Base-by-base conservation (phyloP, 2,329 filamentous ascomycete genomes). In the Fusarium sp. region DNA sequence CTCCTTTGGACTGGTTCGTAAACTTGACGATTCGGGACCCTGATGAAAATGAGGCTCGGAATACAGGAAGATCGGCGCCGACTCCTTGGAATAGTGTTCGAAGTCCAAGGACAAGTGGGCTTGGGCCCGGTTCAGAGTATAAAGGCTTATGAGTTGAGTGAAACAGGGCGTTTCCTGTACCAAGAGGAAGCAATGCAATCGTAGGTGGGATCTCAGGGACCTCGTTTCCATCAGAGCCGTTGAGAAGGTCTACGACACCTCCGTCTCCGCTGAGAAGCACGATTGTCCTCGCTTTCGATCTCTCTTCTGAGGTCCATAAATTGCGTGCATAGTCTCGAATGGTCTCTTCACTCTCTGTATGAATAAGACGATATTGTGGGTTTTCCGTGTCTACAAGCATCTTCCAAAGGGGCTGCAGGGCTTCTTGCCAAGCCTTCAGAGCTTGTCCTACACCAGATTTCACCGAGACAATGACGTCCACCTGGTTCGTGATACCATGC, bases 251-350 rank as follows among this genome's bases (percentile, higher is more conserved):
- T 20, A 94, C 87, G 4, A 97, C 80, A 8, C 94, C 95, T 16
- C 95, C 95, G 78, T 98, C 95, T 9, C 95, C 95, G 51, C 92
- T 95, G 8, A 98, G 84, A 15, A 98, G 85, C 30, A 98, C 81
- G 27, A 98, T 84, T 0, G 90, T 90, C 55, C 66, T 71, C 8
- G 80, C 69, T 2, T 83, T 83, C 11, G 52, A 30, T 4, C 54
- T 80, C 58, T 60, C 45, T 7, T 81, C 24, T 79, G 74, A 41
- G 77, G 72, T 53, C 75, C 81, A 78, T 15, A 84, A 71, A 4
- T 71, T 47, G 5, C 69, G 73, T 0, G 91, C 87, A 56, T 97
- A 88, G 2, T 91, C 83, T 8, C 84, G 83, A 43, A 98, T 86
- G 15, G 87, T 92, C 3, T 88, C 81, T 1, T 86, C 82, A 30